phyloP scores from a whole-genome alignment of 192 early-diverging fungal species.

The Fimicolochytrium jonesii region DNA sequence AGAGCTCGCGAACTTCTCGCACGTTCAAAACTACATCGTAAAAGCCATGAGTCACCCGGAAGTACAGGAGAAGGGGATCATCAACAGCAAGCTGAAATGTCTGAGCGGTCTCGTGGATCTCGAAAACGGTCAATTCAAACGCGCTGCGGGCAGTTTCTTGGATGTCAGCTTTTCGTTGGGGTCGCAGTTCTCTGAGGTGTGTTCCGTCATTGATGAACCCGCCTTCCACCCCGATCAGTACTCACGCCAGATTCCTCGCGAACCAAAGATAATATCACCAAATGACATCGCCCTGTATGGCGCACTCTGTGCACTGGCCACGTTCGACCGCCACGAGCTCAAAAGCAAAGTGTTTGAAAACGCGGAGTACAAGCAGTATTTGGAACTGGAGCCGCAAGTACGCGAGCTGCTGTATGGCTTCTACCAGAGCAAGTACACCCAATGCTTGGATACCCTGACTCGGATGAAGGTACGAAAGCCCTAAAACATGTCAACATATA shows the following conservation, averaged over 20 bases:
- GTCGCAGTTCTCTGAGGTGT: constrained; percentile 42
- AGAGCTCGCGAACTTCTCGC: constrained; percentile 63
- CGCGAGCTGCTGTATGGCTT: constrained; percentile 68
- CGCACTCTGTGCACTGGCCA: constrained; percentile 71
- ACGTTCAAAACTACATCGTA: constrained; percentile 65
- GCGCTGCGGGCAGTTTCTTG: constrained; percentile 59
- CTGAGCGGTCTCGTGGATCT: constrained; percentile 63
- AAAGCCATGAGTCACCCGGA: constrained; percentile 66
- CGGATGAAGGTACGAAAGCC: constrained; percentile 52
- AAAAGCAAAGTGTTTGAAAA: constrained; percentile 71
- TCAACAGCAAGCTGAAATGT: constrained; percentile 59
- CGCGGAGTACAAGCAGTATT: constrained; percentile 63
- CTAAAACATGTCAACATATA: not conserved
- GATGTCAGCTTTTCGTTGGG: constrained; percentile 53
- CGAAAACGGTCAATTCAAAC: constrained; percentile 52
- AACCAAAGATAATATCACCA: constrained; percentile 60
- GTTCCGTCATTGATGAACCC: not conserved
- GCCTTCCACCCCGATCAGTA: constrained; percentile 9
- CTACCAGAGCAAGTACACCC: constrained; percentile 69
- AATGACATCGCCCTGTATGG: constrained; percentile 82
- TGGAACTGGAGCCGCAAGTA: constrained; percentile 80
- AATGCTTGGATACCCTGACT: constrained; percentile 63
- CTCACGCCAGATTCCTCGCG: too few species aligned
- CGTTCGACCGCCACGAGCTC: constrained; percentile 69
- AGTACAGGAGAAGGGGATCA: constrained; percentile 56